Evolutionary conservation across 805 yeast genomes (phyloP).

Genomic region (Pichia manshurica): DNA sequence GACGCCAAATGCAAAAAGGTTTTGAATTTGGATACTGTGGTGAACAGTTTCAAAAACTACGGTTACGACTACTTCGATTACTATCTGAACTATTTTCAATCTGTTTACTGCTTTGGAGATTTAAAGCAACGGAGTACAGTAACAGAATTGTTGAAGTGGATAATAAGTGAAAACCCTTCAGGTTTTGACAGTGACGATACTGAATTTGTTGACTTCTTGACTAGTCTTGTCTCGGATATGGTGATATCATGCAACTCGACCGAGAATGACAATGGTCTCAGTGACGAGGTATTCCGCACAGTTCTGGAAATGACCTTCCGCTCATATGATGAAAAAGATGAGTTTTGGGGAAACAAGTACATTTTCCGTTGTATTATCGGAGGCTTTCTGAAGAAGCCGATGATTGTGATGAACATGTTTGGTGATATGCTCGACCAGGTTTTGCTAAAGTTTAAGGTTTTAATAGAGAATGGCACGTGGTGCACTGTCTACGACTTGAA

Average conservation of each 20-base stretch:
- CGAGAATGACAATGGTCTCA: slow-evolving; percentile 14
- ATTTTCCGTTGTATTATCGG: slow-evolving; percentile 10
- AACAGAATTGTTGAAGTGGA: slow-evolving; percentile 20
- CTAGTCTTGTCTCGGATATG: slow-evolving; percentile 15
- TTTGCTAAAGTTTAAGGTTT: slow-evolving; percentile 5
- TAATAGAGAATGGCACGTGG: slow-evolving; percentile 10
- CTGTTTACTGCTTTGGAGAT: slow-evolving; percentile 39
- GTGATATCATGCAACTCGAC: slow-evolving; percentile 2
- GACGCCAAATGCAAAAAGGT: slow-evolving; percentile 49
- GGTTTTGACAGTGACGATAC: slow-evolving; percentile 19
- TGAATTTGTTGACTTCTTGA: slow-evolving; percentile 22
- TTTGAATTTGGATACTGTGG: slow-evolving; percentile 31
- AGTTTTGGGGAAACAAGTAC: slow-evolving; percentile 14
- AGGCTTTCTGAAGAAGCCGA: slow-evolving; percentile 10
- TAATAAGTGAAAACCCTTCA: slow-evolving; percentile 17
- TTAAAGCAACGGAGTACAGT: slow-evolving; percentile 18
- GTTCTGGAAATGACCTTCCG: slow-evolving; percentile 9
- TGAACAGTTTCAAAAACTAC: slow-evolving; percentile 45
- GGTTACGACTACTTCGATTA: slow-evolving; percentile 46
- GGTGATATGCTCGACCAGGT: slow-evolving; percentile 7
- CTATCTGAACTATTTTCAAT: slow-evolving; percentile 45
- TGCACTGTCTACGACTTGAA: slow-evolving; percentile 51
- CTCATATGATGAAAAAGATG: slow-evolving; percentile 11
- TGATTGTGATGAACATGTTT: slow-evolving; percentile 6
- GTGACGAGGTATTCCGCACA: slow-evolving; percentile 7